Conservation (phyloP, 768 basidiomycete genomes). For the Naematelia encephala region DNA sequence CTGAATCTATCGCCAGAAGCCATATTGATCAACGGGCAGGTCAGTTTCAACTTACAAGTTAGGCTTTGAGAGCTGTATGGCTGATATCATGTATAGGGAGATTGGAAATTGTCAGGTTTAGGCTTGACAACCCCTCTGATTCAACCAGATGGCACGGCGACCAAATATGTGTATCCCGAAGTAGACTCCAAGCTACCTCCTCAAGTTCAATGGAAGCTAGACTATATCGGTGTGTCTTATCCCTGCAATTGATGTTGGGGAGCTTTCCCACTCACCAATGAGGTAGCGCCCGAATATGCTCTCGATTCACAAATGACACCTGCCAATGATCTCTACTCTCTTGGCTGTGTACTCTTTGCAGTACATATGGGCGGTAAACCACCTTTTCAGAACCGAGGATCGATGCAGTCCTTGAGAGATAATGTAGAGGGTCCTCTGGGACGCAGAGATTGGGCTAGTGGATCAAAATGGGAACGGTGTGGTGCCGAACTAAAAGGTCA, state of each 20-base stretch:
- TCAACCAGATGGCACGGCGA: slow-evolving; percentile 64
- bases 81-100: slow-evolving; percentile 61
- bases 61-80: background rate
- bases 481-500: slow-evolving; percentile 43
- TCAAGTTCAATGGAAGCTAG: slow-evolving; percentile 85
- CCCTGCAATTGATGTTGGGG: background rate
- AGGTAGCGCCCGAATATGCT: slow-evolving; percentile 84
- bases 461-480: slow-evolving; percentile 42
- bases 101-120: slow-evolving; percentile 94
- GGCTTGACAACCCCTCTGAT: slow-evolving; percentile 78
- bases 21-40: slow-evolving; percentile 82
- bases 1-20: slow-evolving; percentile 83
- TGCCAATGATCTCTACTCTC: slow-evolving; percentile 76
- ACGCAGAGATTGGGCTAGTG: slow-evolving; percentile 42
- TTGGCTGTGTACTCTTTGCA: slow-evolving; percentile 86
- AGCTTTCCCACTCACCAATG: no score
- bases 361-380: slow-evolving; percentile 84
- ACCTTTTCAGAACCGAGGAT: slow-evolving; percentile 76
- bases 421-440: slow-evolving; percentile 47
- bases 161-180: slow-evolving; percentile 86
- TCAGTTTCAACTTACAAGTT: slow-evolving; percentile 47
- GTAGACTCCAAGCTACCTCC: slow-evolving; percentile 74
- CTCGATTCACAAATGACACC: slow-evolving; percentile 82
- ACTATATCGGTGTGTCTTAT: slow-evolving; percentile 74
- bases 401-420: slow-evolving; percentile 48